phyloP scores from a whole-genome alignment of 768 basidiomycete genomes.

The Tylopilus balloui region DNA sequence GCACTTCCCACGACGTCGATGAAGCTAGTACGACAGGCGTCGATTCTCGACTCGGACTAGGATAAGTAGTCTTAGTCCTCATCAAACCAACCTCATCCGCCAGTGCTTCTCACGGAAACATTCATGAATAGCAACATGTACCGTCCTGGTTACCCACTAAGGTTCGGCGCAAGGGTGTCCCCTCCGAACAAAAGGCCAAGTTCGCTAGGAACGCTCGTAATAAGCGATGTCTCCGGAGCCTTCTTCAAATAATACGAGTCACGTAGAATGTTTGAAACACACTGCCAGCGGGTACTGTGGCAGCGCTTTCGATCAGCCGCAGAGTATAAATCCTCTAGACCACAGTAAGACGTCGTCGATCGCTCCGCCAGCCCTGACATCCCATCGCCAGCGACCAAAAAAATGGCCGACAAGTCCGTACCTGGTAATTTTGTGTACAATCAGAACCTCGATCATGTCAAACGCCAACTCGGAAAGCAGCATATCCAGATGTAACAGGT shows the following conservation, averaged over 20 bases:
- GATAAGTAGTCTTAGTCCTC: no score
- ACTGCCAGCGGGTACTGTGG: neutral
- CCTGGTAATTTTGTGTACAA: slow-evolving; percentile 15
- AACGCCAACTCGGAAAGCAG: slow-evolving; percentile 17
- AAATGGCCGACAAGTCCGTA: neutral
- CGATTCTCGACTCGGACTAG: no score
- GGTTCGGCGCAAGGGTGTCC: no score
- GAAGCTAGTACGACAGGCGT: no score
- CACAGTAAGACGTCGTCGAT: neutral
- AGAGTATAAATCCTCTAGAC: neutral
- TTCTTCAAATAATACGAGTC: neutral
- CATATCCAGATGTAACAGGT: slow-evolving; percentile 22
- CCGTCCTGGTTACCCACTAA: no score
- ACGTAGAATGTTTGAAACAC: neutral
- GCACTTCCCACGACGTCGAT: no score
- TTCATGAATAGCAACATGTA: no score
- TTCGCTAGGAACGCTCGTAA: neutral
- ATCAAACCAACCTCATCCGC: no score
- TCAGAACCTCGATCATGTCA: slow-evolving; percentile 13
- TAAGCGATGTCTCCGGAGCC: neutral
- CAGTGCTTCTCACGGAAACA: no score
- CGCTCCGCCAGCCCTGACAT: neutral
- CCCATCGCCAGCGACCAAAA: neutral
- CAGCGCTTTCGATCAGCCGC: neutral
- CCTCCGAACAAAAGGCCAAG: no score